Base-by-base conservation (phyloP, 305 asterid species). In the Solanum aculeatissimum region DNA sequence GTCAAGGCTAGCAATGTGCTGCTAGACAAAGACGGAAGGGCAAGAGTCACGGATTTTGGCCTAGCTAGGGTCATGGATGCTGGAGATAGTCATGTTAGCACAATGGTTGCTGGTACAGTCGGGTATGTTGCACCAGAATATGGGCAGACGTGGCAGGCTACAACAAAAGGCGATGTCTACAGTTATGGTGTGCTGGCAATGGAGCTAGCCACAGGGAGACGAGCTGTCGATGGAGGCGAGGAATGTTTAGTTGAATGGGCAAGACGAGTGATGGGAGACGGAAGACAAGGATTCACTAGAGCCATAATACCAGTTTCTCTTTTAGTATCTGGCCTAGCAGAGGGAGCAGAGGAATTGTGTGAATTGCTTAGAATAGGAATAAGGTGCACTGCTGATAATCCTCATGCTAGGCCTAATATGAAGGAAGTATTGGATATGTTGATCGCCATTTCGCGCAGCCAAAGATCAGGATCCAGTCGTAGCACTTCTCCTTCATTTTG, bases 111-210 rank as follows among this genome's bases (percentile, higher is more conserved):
- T 0, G 99, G 99, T 49, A 97, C 99, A 2, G 90, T 97, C 23
- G 99, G 99, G 7, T 97, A 94, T 15, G 98, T 97, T 9, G 99
- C 99, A 16, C 99, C 99, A 1, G 99, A 97, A 62, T 97, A 97
- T 35, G 99, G 98, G 23, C 99, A 95, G 83, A 91, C 94, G 1
- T 94, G 98, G 99, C 94, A 92, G 55, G 98, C 99, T 3, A 93
- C 99, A 1, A 97, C 99, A 0, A 97, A 97, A 58, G 99, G 99
- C 5, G 99, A 95, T n/a, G 98, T 97, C 40, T 97, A 97, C 84
- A 97, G 99, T 87, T 97, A 87, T 8, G 99, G 99, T 0, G 98
- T 97, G 70, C 86, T 97, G 43, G 94, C 89, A 1, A 95, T 97
- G 99, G 99, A 97, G 91, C 86, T 97, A 69, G 98, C 99, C 7